Percentiles rank a stretch among this genome's conserved stretches.
phyloP scores from a whole-genome alignment of 148 eudicot species.

The Arbutus unedo region DNA sequence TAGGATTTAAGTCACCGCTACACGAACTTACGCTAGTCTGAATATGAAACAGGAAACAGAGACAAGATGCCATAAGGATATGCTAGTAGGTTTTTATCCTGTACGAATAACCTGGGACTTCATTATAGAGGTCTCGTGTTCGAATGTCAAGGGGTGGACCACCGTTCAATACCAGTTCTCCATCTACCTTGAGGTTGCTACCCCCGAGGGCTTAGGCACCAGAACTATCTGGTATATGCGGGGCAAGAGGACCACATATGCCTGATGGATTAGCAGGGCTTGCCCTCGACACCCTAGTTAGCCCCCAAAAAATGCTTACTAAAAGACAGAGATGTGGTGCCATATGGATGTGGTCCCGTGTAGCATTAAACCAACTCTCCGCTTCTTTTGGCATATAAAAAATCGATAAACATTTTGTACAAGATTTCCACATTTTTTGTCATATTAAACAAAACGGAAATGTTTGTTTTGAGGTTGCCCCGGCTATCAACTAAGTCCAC shows the following conservation, averaged over 20 bases:
- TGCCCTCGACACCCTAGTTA: background rate
- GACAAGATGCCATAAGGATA: background rate
- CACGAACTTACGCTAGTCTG: background rate
- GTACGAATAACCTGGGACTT: background rate
- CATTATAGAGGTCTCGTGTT: background rate
- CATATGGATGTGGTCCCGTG: background rate
- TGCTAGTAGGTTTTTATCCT: background rate
- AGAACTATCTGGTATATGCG: too few species aligned
- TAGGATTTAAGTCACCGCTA: constrained; percentile 2
- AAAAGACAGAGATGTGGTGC: background rate
- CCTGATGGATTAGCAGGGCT: background rate
- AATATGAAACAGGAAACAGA: background rate
- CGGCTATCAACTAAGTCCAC: background rate
- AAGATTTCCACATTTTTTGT: background rate
- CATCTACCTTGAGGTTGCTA: background rate
- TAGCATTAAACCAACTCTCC: background rate
- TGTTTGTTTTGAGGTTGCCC: background rate
- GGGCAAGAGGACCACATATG: too few species aligned
- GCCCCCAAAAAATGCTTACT: background rate
- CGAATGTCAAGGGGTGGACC: background rate
- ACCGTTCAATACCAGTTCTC: background rate
- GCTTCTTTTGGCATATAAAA: background rate
- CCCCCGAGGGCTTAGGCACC: too few species aligned
- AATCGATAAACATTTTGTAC: background rate
- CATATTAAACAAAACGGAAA: background rate